These are phyloP conservation scores for Mycosphaerella sp. DNA, from an alignment of 2,329 filamentous ascomycete genomes.

Conservation along the genomic window DNA sequence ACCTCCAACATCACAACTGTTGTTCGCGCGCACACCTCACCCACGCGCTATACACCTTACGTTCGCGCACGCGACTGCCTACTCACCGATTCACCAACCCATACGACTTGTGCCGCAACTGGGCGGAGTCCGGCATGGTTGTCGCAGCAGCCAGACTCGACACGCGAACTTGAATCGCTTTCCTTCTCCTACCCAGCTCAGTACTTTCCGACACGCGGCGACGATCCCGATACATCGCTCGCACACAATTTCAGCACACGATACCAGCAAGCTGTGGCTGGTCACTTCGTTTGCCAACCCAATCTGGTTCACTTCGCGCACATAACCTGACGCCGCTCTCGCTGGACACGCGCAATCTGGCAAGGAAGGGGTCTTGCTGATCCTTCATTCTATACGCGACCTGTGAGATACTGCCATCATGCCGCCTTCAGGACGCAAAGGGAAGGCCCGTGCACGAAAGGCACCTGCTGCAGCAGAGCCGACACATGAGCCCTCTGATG, in stretches of 20 bases:
- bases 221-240: background rate
- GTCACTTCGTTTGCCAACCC: background rate
- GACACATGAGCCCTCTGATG: slow-evolving; percentile 34
- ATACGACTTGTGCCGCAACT: background rate
- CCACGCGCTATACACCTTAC: background rate
- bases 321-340: background rate
- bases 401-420: slow-evolving; percentile 16
- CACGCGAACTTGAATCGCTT: background rate
- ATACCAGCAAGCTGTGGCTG: background rate
- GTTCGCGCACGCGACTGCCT: background rate
- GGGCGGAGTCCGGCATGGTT: background rate
- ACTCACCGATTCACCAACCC: background rate
- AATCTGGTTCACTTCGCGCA: background rate
- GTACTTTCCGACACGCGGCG: background rate
- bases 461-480: slow-evolving; percentile 25
- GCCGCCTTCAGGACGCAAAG: slow-evolving; percentile 33
- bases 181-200: background rate
- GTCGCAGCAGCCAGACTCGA: background rate
- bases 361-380: background rate
- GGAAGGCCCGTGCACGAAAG: slow-evolving; percentile 31
- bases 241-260: background rate
- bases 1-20: background rate
- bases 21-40: background rate
- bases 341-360: background rate
- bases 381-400: background rate